Conservation (phyloP, 345 rosid genomes). For the Eucalyptus pauciflora region DNA sequence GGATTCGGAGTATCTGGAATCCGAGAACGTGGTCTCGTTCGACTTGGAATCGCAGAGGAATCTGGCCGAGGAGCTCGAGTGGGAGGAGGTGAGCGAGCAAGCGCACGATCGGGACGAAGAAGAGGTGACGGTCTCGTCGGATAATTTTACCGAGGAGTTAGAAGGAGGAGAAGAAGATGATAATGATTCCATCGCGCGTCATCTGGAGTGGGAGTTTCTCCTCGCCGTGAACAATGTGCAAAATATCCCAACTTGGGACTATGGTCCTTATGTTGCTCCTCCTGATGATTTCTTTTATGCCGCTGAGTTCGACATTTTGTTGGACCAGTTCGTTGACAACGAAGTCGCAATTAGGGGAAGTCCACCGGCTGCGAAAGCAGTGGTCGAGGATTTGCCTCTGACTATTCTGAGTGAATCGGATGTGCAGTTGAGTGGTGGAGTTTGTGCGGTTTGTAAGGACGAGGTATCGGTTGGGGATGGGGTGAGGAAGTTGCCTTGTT, state of each 20-base stretch:
- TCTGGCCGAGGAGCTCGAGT: conserved; percentile 15
- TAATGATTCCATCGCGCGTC: background rate
- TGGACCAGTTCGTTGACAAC: conserved; percentile 18
- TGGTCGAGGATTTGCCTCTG: conserved; percentile 26
- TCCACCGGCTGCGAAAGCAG: conserved; percentile 28
- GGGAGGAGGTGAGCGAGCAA: conserved; percentile 24
- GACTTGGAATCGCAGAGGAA: background rate
- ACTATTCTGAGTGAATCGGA: conserved; percentile 20
- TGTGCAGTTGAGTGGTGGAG: conserved; percentile 1
- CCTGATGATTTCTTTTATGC: conserved; percentile 5
- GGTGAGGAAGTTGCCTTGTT: conserved; percentile 36
- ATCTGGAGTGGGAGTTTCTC: conserved; percentile 36
- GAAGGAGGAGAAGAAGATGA: background rate
- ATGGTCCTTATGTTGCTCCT: conserved; percentile 8
- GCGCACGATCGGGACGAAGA: conserved; percentile 1
- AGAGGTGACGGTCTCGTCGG: conserved; percentile 6
- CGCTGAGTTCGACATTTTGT: conserved; percentile 1
- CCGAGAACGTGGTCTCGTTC: background rate
- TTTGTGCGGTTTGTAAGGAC: conserved; percentile 44
- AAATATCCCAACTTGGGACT: conserved; percentile 16
- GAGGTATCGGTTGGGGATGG: conserved; percentile 23
- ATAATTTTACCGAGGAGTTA: background rate
- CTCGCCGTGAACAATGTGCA: conserved; percentile 22
- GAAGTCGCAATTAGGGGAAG: conserved; percentile 21
- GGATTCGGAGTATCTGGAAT: conserved; percentile 22